Conservation (phyloP, 805 yeast species). For the Ogataea nitratoaversa region DNA sequence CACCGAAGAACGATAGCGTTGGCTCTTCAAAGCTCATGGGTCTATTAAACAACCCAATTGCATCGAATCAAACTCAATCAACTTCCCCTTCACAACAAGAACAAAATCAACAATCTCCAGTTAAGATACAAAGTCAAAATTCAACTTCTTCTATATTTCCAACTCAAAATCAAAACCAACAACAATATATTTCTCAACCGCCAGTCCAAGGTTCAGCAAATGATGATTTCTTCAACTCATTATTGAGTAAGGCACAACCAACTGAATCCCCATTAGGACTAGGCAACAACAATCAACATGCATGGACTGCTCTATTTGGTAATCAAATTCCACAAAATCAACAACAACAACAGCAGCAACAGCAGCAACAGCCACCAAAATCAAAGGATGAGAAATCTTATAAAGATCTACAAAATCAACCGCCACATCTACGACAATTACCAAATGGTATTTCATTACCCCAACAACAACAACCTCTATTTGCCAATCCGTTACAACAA, state of each 20-base stretch:
- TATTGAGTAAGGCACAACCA: conserved; percentile 32
- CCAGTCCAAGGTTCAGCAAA: conserved; percentile 3
- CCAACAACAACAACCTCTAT: background rate
- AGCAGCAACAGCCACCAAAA: background rate
- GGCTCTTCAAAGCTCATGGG: conserved; percentile 36
- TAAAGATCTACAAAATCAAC: background rate
- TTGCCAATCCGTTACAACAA: background rate
- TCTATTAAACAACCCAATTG: conserved; percentile 14
- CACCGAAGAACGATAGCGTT: conserved; percentile 38
- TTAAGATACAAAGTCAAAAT: background rate
- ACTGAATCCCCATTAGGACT: background rate
- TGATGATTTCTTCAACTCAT: conserved; percentile 44
- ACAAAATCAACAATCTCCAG: background rate
- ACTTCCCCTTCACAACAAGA: conserved; percentile 2
- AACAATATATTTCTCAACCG: background rate
- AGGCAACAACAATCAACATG: background rate
- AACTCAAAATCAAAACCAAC: background rate
- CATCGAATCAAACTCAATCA: background rate
- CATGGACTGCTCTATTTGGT: background rate
- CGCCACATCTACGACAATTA: conserved; percentile 1
- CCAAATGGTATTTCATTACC: background rate
- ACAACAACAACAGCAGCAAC: background rate
- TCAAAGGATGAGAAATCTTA: background rate
- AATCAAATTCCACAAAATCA: background rate
- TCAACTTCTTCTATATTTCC: background rate